A percentile compares a stretch with the other conserved stretches of the same genome.
These are phyloP conservation scores for Arabidopsis hybrid DNA, from an alignment of 441 rosid species.

Conservation along the genomic window DNA sequence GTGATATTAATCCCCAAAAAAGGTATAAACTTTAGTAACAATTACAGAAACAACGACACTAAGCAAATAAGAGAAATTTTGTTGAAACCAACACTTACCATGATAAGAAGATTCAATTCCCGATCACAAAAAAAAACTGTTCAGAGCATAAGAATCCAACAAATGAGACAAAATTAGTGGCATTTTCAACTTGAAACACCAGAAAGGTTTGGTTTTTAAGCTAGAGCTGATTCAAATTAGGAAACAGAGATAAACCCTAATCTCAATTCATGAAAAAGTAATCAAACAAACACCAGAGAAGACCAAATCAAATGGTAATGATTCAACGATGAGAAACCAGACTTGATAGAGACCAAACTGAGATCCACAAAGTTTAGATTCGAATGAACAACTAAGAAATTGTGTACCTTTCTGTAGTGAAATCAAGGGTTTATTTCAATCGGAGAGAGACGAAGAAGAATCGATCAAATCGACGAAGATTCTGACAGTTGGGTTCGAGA, in stretches of 20 bases:
- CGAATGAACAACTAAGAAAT: not conserved
- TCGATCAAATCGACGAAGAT: conserved; percentile 41
- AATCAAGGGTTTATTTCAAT: conserved; percentile 22
- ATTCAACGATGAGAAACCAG: conserved; percentile 12
- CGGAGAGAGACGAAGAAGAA: conserved; percentile 17
- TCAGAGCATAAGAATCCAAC: conserved; percentile 6
- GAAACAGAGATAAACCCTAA: conserved; percentile 24
- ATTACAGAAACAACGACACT: not conserved
- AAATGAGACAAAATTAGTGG: conserved; percentile 14
- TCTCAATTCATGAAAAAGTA: not conserved
- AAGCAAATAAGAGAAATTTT: not conserved
- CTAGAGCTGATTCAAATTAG: not conserved
- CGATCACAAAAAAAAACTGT: conserved; percentile 22
- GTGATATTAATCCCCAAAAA: conserved; percentile 19
- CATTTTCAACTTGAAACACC: not conserved
- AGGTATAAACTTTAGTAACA: conserved; percentile 4
- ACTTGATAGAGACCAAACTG: conserved; percentile 2
- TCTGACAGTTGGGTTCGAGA: conserved; percentile 40
- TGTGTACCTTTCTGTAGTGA: conserved; percentile 5
- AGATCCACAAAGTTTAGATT: not conserved
- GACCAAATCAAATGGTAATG: conserved; percentile 14
- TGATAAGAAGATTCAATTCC: conserved; percentile 39
- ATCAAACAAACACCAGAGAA: not conserved
- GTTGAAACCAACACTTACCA: conserved; percentile 30
- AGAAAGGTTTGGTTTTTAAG: not conserved